Evolutionary conservation across 306 rosid genomes (phyloP).

Genomic region (Cyclanthera cordifolia): DNA sequence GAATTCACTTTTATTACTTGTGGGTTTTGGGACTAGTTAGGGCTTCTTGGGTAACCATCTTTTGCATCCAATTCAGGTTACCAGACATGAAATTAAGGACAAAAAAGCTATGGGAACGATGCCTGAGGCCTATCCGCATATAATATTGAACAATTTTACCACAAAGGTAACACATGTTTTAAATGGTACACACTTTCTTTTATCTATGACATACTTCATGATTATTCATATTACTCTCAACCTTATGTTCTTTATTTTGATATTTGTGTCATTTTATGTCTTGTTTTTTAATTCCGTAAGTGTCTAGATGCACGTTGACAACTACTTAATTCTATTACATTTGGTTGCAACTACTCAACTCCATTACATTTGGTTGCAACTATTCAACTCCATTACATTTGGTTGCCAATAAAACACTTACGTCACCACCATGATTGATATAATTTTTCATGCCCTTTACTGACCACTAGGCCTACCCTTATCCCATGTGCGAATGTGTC

Average conservation of each 20-base stretch:
- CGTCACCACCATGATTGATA: too few species aligned
- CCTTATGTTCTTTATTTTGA: neutral
- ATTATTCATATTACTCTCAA: neutral
- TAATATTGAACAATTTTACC: slow-evolving; percentile 67
- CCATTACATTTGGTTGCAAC: too few species aligned
- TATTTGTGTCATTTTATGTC: too few species aligned
- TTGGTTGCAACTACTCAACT: too few species aligned
- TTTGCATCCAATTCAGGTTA: slow-evolving; percentile 43
- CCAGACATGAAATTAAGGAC: slow-evolving; percentile 89
- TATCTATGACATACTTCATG: neutral
- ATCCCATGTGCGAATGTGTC: neutral
- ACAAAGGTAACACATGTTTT: slow-evolving; percentile 48
- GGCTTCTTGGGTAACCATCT: slow-evolving; percentile 17
- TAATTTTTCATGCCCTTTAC: too few species aligned
- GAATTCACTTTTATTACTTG: slow-evolving; percentile 4
- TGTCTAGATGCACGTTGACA: too few species aligned
- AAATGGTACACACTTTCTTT: neutral
- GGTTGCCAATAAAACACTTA: too few species aligned
- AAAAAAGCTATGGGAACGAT: slow-evolving; percentile 74
- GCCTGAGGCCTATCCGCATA: slow-evolving; percentile 85
- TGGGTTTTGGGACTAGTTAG: neutral
- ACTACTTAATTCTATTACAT: too few species aligned
- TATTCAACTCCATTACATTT: too few species aligned
- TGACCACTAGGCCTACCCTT: too few species aligned
- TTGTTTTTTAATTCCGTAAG: too few species aligned